Conservation (phyloP, 2,329 filamentous ascomycete genomes). For the Parastagonospora nodorum region DNA sequence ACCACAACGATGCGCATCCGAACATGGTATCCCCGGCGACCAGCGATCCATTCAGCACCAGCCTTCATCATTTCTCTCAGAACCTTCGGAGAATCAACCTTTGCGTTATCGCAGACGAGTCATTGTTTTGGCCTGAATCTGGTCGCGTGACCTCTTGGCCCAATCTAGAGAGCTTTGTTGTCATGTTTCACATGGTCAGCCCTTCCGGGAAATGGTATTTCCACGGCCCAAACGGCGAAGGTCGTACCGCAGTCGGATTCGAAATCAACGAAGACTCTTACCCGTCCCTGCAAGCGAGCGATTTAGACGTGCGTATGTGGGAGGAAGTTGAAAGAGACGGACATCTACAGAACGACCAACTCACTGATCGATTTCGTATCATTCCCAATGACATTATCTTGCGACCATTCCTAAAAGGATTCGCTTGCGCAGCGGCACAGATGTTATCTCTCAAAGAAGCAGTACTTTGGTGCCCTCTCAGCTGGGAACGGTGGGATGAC, state of each 20-base stretch:
- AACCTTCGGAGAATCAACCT: constrained; percentile 13
- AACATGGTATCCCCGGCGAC: constrained; percentile 13
- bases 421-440: constrained; percentile 18
- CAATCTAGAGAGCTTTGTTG: constrained; percentile 17
- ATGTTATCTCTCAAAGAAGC: constrained; percentile 16
- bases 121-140: constrained; percentile 18
- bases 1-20: constrained; percentile 6
- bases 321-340: neutral
- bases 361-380: constrained; percentile 3
- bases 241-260: neutral
- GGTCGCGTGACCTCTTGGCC: constrained; percentile 14
- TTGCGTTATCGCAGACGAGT: constrained; percentile 13
- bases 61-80: constrained; percentile 18
- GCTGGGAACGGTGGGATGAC: neutral
- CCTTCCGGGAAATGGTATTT: constrained; percentile 25
- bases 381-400: constrained; percentile 12
- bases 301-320: constrained; percentile 6
- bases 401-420: constrained; percentile 14
- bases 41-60: constrained; percentile 20
- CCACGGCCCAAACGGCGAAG: constrained; percentile 15
- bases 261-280: constrained; percentile 9
- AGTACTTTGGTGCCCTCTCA: constrained; percentile 14
- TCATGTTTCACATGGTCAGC: constrained; percentile 15
- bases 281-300: constrained; percentile 13
- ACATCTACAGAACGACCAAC: neutral